Evolutionary conservation across 2,329 filamentous ascomycete genomes (phyloP).

Genomic region (Penicillium polonicum): DNA sequence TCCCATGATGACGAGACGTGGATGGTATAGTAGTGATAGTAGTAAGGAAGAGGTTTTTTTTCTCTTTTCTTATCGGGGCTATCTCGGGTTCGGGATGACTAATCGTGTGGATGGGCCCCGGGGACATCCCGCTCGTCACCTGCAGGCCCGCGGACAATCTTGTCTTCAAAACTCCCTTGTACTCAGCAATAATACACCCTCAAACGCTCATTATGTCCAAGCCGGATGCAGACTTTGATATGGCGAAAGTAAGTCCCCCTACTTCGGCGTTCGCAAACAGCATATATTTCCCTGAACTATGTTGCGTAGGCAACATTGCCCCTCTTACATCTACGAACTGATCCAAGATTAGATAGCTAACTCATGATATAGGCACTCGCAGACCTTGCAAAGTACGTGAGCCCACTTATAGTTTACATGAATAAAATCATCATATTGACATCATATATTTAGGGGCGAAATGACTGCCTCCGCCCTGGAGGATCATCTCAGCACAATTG

Average conservation of each 20-base stretch:
- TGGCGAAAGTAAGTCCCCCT: not conserved
- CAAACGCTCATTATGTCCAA: not conserved
- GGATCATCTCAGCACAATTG: constrained; percentile 18
- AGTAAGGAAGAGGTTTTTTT: constrained; percentile 3
- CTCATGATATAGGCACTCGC: constrained; percentile 15
- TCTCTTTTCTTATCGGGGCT: constrained; percentile 4
- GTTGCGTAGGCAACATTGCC: not conserved
- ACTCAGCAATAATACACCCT: not conserved
- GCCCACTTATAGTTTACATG: not conserved
- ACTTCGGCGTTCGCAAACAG: not conserved
- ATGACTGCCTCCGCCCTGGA: constrained; percentile 23
- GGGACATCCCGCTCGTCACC: not conserved
- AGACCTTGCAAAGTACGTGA: constrained; percentile 21
- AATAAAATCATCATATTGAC: constrained; percentile 4
- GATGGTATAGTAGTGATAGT: not conserved
- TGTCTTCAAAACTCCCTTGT: not conserved
- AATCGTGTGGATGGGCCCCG: not conserved
- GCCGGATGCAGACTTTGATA: not conserved
- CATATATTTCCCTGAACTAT: not conserved
- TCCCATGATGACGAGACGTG: constrained; percentile 63
- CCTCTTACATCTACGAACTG: not conserved
- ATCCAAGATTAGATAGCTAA: not conserved
- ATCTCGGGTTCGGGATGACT: not conserved
- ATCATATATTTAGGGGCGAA: constrained; percentile 17
- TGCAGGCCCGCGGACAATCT: not conserved